Conservation (phyloP, 345 rosid species). For the Citrus unshiu region DNA sequence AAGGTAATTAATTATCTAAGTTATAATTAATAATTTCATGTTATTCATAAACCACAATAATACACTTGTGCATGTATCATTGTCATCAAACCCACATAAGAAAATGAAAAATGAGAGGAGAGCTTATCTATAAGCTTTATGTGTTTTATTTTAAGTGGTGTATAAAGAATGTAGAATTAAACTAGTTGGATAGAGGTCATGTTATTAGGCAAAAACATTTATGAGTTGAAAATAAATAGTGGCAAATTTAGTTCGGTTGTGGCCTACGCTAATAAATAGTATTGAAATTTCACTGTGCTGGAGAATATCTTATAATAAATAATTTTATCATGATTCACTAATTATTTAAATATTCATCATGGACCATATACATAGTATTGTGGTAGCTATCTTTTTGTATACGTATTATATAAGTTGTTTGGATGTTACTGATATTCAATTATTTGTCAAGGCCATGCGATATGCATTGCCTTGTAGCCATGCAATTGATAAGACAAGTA, state of each 20-base stretch:
- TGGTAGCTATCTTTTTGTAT: not conserved
- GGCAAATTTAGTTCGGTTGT: conserved; percentile 45
- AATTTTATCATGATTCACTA: conserved; percentile 1
- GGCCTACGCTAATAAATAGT: conserved; percentile 65
- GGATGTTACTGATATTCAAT: conserved; percentile 18
- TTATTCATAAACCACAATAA: not conserved
- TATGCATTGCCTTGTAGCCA: conserved; percentile 11
- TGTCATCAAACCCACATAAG: not conserved
- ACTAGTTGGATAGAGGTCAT: conserved; percentile 43
- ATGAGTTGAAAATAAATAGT: conserved; percentile 41
- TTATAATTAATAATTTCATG: too few relatives aligned
- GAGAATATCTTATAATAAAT: not conserved
- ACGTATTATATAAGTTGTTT: conserved; percentile 17
- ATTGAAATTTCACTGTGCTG: conserved; percentile 36
- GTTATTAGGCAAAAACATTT: conserved; percentile 48
- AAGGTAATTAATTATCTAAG: not conserved
- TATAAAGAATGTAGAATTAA: conserved; percentile 14
- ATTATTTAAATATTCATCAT: conserved; percentile 4
- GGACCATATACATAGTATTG: conserved; percentile 14
- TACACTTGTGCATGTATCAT: not conserved
- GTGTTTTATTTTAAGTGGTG: not conserved
- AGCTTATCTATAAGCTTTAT: not conserved
- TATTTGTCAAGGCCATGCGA: not conserved
- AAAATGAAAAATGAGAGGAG: not conserved
- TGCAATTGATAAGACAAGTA: not conserved